Evolutionary conservation across 805 yeast genomes (phyloP).

Genomic region (Pichia paraexigua): DNA sequence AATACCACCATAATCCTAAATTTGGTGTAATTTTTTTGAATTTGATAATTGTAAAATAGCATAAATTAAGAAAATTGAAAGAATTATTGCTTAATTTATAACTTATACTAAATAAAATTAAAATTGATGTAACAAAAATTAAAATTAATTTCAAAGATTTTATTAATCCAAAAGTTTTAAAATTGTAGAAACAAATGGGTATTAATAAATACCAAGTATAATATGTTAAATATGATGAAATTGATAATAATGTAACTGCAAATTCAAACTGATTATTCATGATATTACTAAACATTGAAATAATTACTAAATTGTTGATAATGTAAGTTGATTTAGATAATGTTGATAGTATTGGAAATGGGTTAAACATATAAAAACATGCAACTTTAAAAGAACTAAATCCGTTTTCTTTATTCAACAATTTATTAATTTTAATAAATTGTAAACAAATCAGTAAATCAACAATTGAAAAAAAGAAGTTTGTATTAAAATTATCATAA

Average conservation of each 20-base stretch:
- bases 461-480: conserved; percentile 44
- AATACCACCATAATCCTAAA: conserved; percentile 97
- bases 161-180: background rate
- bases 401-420: conserved; percentile 23
- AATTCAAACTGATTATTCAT: conserved; percentile 32
- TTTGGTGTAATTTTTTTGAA: conserved; percentile 79
- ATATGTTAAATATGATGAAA: conserved; percentile 56
- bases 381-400: conserved; percentile 19
- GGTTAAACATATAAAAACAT: conserved; percentile 69
- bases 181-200: conserved; percentile 39
- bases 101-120: conserved; percentile 30
- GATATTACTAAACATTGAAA: conserved; percentile 40
- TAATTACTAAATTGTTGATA: conserved; percentile 52
- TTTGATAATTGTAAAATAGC: conserved; percentile 50
- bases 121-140: conserved; percentile 21
- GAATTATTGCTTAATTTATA: conserved; percentile 31
- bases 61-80: conserved; percentile 41
- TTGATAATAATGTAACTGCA: conserved; percentile 46
- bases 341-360: conserved; percentile 62
- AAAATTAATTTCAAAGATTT: conserved; percentile 22
- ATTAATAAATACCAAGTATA: conserved; percentile 54
- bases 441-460: conserved; percentile 54
- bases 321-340: conserved; percentile 60
- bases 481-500: conserved; percentile 12
- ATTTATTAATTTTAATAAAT: conserved; percentile 41